Base-by-base conservation (phyloP, 148 eudicot species). In the Rhododendron vialii region DNA sequence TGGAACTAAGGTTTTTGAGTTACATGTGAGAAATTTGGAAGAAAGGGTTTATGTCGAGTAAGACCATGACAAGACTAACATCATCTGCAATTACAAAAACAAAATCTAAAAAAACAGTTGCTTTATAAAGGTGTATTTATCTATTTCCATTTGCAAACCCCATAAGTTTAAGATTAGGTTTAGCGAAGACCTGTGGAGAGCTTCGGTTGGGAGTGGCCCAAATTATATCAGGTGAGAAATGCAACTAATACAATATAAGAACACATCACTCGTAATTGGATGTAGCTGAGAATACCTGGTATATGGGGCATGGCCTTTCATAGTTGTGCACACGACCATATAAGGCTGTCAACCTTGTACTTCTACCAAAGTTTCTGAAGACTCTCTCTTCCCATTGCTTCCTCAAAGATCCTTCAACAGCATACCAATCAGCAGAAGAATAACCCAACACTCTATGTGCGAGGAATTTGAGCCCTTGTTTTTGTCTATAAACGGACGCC, bases 361-460 rank as follows among this genome's bases (percentile, higher is more conserved):
- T 36, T 36, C 38, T 36, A 3, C 38, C 38, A 36, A 36, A 36
- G 38, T 36, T 95, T 94, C 82, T 96, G 95, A 86, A 96, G 99
- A 89, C 95, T 92, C 57, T 96, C 96, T 86, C 98, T 91, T 59
- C 99, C 99, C 98, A 96, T 96, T 71, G 99, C 98, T 86, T 96
- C 98, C 76, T 82, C 95, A 81, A 93, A 94, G 99, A 93, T 35
- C 99, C 99, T 83, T 93, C 85, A 1, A 59, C 85, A 14, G 90
- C 95, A 84, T 96, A 96, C 79, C 50, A 91, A 41, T 38, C 73
- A 3, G 77, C 84, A 30, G 97, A 94, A 10, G 99, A 96, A 82
- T 96, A 96, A 59, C 99, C 98, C 67, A 96, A 84, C 7, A 96
- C 99, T 0, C 99, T 95, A 83, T 96, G 98, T 0, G 98, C 99